Conservation (phyloP, 805 yeast genomes). For the Brettanomyces bruxellensis region DNA sequence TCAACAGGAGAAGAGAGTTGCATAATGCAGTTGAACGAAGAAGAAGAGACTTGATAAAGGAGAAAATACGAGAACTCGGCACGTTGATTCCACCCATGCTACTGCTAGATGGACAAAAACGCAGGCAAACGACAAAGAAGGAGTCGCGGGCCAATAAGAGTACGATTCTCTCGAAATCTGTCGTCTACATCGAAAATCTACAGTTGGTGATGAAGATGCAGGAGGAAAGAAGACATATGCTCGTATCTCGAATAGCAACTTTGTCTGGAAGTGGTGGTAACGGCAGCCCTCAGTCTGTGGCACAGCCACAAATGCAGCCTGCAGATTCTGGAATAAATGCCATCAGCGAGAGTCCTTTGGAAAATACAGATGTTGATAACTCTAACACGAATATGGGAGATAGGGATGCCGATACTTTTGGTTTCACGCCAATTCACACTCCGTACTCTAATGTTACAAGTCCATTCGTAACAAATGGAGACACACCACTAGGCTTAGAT, state of each 20-base stretch:
- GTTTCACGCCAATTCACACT: not conserved
- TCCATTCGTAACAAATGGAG: constrained; percentile 11
- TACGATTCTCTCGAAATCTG: constrained; percentile 65
- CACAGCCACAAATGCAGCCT: not conserved
- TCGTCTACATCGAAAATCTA: constrained; percentile 67
- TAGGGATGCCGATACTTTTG: not conserved
- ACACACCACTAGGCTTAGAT: constrained; percentile 9
- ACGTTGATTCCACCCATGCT: constrained; percentile 71
- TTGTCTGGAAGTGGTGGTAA: constrained; percentile 3
- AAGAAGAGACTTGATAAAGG: constrained; percentile 84
- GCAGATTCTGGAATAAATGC: constrained; percentile 3
- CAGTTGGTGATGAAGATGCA: constrained; percentile 53
- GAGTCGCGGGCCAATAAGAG: constrained; percentile 81
- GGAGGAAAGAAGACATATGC: constrained; percentile 33
- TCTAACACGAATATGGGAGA: constrained; percentile 1
- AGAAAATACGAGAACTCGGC: constrained; percentile 78
- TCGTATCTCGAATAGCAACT: constrained; percentile 30
- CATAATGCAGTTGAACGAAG: constrained; percentile 94
- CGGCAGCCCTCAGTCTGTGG: not conserved
- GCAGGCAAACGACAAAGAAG: constrained; percentile 29
- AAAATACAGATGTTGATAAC: constrained; percentile 1
- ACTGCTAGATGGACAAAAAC: constrained; percentile 30
- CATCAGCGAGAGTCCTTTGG: constrained; percentile 1
- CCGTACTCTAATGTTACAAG: not conserved
- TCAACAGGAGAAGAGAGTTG: constrained; percentile 73